These are phyloP conservation scores for Lactarius vividus DNA, from an alignment of 768 basidiomycete species.

Conservation along the genomic window DNA sequence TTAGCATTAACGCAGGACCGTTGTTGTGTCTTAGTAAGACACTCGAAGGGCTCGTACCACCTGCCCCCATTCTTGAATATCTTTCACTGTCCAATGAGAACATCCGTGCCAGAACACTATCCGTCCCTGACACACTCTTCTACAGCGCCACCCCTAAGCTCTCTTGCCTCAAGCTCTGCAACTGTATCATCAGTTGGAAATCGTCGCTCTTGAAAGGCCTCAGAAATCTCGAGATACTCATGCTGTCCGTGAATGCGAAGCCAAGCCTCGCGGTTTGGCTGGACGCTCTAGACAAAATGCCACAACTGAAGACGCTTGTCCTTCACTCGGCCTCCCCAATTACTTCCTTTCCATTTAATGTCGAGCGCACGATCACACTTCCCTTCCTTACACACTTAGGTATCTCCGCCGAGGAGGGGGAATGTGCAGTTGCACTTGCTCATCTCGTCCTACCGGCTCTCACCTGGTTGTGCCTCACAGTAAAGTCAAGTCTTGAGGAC, in stretches of 20 bases:
- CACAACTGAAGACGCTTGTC: slow-evolving; percentile 9
- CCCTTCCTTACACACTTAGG: too few species aligned
- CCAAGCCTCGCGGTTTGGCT: slow-evolving; percentile 13
- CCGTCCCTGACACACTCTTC: neutral
- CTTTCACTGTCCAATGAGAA: neutral
- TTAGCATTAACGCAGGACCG: neutral
- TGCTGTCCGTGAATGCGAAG: neutral
- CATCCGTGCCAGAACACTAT: neutral
- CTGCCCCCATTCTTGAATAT: neutral
- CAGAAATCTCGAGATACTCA: slow-evolving; percentile 1
- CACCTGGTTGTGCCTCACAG: too few species aligned
- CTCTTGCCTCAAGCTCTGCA: too few species aligned
- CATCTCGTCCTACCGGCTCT: too few species aligned
- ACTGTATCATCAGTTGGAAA: too few species aligned
- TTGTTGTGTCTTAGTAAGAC: neutral
- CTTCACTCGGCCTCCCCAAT: slow-evolving; percentile 4
- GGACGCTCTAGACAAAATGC: slow-evolving; percentile 13
- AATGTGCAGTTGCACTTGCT: too few species aligned
- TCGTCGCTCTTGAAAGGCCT: slow-evolving; percentile 14
- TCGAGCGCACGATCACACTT: neutral
- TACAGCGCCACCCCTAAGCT: neutral
- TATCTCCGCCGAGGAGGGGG: too few species aligned
- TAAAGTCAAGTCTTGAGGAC: too few species aligned
- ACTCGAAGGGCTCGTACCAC: neutral
- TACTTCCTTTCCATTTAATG: neutral